These are phyloP conservation scores for Pseudomassariella vexata DNA, from an alignment of 2,329 filamentous ascomycete species.

Conservation along the genomic window DNA sequence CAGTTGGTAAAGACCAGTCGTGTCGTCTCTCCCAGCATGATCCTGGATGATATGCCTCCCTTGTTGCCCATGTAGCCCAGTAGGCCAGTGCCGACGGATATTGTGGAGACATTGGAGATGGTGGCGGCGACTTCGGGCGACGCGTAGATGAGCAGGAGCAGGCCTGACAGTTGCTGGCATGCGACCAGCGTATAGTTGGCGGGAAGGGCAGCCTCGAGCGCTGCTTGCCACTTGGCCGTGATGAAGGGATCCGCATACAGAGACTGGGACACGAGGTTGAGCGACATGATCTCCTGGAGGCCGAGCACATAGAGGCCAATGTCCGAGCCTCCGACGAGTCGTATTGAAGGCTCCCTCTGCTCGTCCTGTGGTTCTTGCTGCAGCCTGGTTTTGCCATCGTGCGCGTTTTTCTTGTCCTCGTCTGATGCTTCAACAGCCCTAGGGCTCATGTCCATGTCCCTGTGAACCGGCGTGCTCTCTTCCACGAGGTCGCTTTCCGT, in stretches of 20 bases:
- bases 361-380: constrained; percentile 31
- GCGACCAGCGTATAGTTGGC: constrained; percentile 69
- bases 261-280: constrained; percentile 74
- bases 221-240: constrained; percentile 74
- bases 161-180: constrained; percentile 78
- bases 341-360: constrained; percentile 32
- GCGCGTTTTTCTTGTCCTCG: constrained; percentile 9
- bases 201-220: constrained; percentile 69
- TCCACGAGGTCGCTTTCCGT: constrained; percentile 32
- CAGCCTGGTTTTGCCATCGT: constrained; percentile 13
- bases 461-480: too few relatives aligned
- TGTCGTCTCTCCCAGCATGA: constrained; percentile 86
- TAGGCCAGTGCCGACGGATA: constrained; percentile 80
- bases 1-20: constrained; percentile 85
- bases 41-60: constrained; percentile 74
- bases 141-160: constrained; percentile 81
- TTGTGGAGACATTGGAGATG: constrained; percentile 76
- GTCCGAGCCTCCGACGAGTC: constrained; percentile 55
- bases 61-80: constrained; percentile 97
- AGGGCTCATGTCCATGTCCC: too few relatives aligned
- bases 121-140: constrained; percentile 68
- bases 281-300: constrained; percentile 86
- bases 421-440: too few relatives aligned
- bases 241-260: constrained; percentile 68
- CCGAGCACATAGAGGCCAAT: constrained; percentile 87